Evolutionary conservation across 768 basidiomycete genomes (phyloP).

Genomic region (Boletus rubescentipes): DNA sequence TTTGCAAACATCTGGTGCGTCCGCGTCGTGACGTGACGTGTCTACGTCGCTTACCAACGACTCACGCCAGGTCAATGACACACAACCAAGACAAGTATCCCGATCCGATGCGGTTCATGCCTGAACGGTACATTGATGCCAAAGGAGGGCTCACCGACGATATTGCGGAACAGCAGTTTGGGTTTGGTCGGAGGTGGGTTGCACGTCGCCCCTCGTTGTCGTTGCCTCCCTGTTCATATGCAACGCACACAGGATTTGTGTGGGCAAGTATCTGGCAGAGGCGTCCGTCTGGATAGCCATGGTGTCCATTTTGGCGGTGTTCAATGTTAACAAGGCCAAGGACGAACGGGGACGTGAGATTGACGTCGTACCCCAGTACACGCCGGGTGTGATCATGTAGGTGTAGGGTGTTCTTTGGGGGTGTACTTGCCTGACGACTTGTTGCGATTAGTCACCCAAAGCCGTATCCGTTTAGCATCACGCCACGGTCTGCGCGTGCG

Average conservation of each 20-base stretch:
- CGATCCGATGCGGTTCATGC: conserved; percentile 22
- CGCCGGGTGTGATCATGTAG: conserved; percentile 27
- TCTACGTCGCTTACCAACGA: background rate
- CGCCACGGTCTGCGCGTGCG: conserved; percentile 12
- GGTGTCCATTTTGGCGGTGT: conserved; percentile 25
- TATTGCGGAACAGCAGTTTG: conserved; percentile 18
- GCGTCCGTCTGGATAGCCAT: conserved; percentile 27
- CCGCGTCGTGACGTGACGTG: background rate
- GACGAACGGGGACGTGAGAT: conserved; percentile 33
- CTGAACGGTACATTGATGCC: conserved; percentile 17
- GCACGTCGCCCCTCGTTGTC: too few relatives aligned
- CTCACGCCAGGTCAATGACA: conserved; percentile 25
- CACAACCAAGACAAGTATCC: conserved; percentile 24
- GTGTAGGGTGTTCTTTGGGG: background rate
- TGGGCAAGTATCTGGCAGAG: conserved; percentile 28
- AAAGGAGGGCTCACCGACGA: conserved; percentile 20
- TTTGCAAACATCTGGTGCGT: conserved; percentile 19
- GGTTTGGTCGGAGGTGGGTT: conserved; percentile 25
- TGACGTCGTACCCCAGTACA: conserved; percentile 26
- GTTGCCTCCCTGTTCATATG: too few relatives aligned
- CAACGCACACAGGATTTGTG: conserved; percentile 18
- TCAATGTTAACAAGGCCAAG: conserved; percentile 30
- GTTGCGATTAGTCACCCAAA: conserved; percentile 11
- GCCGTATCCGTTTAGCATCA: conserved; percentile 21
- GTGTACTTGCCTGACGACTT: background rate